These are phyloP conservation scores for Scheffersomyces amazonensis DNA, from an alignment of 805 yeast genomes.

Conservation along the genomic window DNA sequence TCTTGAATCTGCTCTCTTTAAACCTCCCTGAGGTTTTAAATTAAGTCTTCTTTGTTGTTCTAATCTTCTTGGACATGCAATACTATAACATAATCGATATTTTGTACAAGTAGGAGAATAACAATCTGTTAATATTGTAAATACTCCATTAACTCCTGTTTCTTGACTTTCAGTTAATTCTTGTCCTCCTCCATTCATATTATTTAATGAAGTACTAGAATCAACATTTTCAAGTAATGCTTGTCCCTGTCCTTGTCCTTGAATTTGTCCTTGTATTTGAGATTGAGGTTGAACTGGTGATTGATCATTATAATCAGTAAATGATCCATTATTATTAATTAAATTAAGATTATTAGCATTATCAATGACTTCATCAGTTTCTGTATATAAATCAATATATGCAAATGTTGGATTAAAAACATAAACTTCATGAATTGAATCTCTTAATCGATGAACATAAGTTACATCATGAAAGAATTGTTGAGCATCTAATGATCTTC, in stretches of 20 bases:
- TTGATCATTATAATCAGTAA: conserved; percentile 14
- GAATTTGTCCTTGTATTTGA: conserved; percentile 5
- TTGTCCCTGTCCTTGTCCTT: neutral
- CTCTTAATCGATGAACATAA: conserved; percentile 88
- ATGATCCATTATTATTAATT: conserved; percentile 29
- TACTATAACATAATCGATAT: conserved; percentile 84
- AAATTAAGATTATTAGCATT: conserved; percentile 17
- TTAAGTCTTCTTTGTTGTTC: conserved; percentile 94
- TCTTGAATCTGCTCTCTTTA: conserved; percentile 70
- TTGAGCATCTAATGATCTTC: conserved; percentile 92
- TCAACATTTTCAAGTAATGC: neutral
- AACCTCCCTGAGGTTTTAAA: conserved; percentile 82
- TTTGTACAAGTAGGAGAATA: conserved; percentile 96
- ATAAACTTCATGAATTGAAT: conserved; percentile 82
- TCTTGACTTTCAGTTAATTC: conserved; percentile 13
- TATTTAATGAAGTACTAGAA: neutral
- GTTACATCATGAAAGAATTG: conserved; percentile 93
- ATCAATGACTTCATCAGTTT: conserved; percentile 12
- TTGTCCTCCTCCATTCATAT: conserved; percentile 1
- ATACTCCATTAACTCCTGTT: conserved; percentile 78
- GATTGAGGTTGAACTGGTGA: conserved; percentile 14
- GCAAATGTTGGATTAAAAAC: conserved; percentile 65
- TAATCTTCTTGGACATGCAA: conserved; percentile 92
- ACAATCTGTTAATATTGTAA: conserved; percentile 88
- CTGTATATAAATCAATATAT: conserved; percentile 41